phyloP scores from a whole-genome alignment of 2,329 filamentous ascomycete species.

The Septoria linicola region DNA sequence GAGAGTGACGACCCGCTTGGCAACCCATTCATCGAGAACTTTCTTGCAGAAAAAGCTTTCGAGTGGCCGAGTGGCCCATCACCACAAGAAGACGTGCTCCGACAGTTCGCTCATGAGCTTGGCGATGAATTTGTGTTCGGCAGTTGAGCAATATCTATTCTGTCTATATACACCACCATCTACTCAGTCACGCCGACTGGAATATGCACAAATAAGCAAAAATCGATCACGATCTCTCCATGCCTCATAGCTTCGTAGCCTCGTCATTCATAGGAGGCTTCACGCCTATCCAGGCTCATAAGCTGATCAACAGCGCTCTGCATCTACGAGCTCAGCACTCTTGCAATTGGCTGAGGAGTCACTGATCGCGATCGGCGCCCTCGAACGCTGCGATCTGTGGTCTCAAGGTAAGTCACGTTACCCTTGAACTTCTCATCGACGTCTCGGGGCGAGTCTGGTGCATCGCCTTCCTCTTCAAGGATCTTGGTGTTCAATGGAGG shows the following conservation, averaged over 20 bases:
- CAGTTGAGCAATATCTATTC: no score
- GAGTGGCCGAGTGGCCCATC: constrained; percentile 23
- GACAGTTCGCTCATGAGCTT: constrained; percentile 25
- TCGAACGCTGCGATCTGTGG: constrained; percentile 4
- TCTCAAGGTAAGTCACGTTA: constrained; percentile 19
- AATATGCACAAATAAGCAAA: no score
- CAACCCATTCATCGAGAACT: constrained; percentile 27
- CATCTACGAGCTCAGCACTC: constrained; percentile 17
- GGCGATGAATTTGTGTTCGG: constrained; percentile 13
- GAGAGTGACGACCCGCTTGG: constrained; percentile 21
- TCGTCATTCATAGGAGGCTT: no score
- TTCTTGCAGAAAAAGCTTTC: constrained; percentile 26
- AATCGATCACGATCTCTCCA: no score
- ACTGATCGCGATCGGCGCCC: constrained; percentile 10
- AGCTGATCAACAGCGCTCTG: no score
- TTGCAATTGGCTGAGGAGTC: constrained; percentile 13
- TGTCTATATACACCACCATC: no score
- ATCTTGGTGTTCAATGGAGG: constrained; percentile 15
- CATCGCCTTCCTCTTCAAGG: constrained; percentile 14
- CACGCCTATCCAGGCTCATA: no score
- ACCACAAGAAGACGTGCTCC: constrained; percentile 19
- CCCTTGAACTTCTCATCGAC: constrained; percentile 17
- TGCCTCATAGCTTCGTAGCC: no score
- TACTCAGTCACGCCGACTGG: no score
- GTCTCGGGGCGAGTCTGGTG: neutral